Base-by-base conservation (phyloP, 2,329 filamentous ascomycete genomes). In the Paecilomyces sp. region DNA sequence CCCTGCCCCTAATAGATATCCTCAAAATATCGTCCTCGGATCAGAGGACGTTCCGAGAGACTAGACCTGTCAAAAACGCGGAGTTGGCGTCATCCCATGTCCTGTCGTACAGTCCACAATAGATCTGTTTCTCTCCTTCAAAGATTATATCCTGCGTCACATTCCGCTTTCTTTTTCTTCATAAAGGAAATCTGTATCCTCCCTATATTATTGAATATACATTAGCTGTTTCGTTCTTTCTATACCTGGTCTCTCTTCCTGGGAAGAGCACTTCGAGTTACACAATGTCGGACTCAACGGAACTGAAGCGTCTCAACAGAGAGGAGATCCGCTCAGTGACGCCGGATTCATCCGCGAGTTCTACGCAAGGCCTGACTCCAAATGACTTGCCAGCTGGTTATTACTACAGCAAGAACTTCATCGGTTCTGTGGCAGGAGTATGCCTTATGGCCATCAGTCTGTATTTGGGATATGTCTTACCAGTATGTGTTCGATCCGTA, bases 391-490 rank as follows among this genome's bases (percentile, higher is more conserved):
- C 60, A 11, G 11, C 31, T 24, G 60, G 60, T 18, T 67, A 67
- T 53, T 66, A 64, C 56, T 57, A 57, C 7, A 65, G 61, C 57
- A 57, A 58, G 36, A 61, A 60, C 53, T 66, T 67, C 50, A 61
- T 66, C 50, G 65, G 64, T 9, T 64, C 65, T 12, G 33, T 65
- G 18, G 51, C 58, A 8, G 64, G 59, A 15, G 61, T 65, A 22
- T 59, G 60, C 53, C 54, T 65, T 18, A 58, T 60, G 55, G 55
- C 60, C 3, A 63, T 65, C 36, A 65, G 64, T 55, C 53, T 63
- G 41, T 68, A 68, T 50, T 56, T 65, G n/a, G 66, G 65, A 11
- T 68, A 64, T 55, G 58, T 63, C 13, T 55, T 67, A 52, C 65
- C 66, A 22, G 62, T 65, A 56, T n/a, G 57, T 18, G 7, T 28